phyloP scores from a whole-genome alignment of 23 red algal species.

The Agarophyton chilense region DNA sequence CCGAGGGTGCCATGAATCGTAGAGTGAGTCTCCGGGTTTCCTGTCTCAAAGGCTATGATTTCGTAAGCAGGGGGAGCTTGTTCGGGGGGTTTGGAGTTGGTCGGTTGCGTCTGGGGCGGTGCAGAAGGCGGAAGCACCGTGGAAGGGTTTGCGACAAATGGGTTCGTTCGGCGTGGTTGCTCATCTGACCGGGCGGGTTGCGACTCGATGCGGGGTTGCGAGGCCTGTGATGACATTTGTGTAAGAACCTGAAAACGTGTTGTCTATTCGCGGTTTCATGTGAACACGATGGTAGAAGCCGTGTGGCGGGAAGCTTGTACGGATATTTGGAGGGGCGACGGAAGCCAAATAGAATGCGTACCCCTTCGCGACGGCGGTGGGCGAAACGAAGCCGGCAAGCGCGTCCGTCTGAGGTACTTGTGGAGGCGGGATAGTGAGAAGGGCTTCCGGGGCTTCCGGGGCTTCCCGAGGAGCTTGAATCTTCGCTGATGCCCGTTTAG shows the following conservation, averaged over 20 bases:
- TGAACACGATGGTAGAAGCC: not conserved
- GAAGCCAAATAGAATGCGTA: not conserved
- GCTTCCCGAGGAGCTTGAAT: too few species aligned
- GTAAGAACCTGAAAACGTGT: not conserved
- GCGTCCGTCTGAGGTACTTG: not conserved
- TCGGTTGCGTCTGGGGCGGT: not conserved
- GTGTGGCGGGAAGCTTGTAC: not conserved
- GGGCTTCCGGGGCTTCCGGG: too few species aligned
- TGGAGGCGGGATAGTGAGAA: not conserved
- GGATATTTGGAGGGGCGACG: not conserved
- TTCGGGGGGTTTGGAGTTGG: not conserved
- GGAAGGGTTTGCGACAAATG: too few species aligned
- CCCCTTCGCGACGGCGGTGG: not conserved
- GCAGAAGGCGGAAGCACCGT: not conserved
- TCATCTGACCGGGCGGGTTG: not conserved
- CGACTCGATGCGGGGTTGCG: not conserved
- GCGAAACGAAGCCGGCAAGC: not conserved
- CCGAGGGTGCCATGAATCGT: conserved; percentile 31
- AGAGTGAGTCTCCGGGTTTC: conserved; percentile 49
- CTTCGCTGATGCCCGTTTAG: too few species aligned
- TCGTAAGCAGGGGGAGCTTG: not conserved
- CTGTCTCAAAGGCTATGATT: conserved; percentile 59
- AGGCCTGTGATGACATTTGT: conserved; percentile 9
- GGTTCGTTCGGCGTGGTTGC: not conserved
- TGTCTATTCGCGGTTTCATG: conserved; percentile 29